phyloP scores from a whole-genome alignment of 139 green algal species.

The Diplosphaera chodatii region DNA sequence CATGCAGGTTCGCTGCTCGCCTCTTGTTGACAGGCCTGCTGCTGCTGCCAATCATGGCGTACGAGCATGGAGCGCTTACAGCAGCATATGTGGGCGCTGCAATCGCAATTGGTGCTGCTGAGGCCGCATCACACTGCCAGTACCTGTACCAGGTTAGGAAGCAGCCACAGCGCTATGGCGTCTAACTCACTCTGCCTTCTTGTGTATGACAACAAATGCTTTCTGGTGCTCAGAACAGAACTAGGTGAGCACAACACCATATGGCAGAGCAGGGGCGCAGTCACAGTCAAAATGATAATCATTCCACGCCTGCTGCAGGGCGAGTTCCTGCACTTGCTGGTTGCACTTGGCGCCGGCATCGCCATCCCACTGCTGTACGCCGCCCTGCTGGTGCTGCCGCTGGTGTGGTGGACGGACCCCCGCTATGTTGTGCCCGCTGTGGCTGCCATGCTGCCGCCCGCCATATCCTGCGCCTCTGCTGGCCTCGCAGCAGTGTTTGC shows the following conservation, averaged over 20 bases:
- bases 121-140: neutral
- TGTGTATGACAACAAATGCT: no score
- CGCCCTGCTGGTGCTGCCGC: neutral
- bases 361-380: neutral
- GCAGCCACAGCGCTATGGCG: no score
- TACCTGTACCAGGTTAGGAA: neutral
- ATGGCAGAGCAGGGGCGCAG: no score
- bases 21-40: neutral
- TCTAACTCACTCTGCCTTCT: no score
- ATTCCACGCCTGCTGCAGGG: neutral
- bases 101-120: neutral
- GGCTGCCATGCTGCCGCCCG: neutral
- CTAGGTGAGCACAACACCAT: no score
- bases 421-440: neutral
- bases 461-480: neutral
- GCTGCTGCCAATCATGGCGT: conserved; percentile 1
- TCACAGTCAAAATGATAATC: neutral
- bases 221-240: no score
- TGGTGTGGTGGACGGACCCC: neutral
- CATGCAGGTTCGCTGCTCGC: neutral
- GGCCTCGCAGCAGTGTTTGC: neutral
- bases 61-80: neutral
- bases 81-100: neutral
- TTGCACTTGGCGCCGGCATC: neutral
- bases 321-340: neutral